Evolutionary conservation across 2,329 filamentous ascomycete genomes (phyloP).

Genomic region (Epichloe scottii): DNA sequence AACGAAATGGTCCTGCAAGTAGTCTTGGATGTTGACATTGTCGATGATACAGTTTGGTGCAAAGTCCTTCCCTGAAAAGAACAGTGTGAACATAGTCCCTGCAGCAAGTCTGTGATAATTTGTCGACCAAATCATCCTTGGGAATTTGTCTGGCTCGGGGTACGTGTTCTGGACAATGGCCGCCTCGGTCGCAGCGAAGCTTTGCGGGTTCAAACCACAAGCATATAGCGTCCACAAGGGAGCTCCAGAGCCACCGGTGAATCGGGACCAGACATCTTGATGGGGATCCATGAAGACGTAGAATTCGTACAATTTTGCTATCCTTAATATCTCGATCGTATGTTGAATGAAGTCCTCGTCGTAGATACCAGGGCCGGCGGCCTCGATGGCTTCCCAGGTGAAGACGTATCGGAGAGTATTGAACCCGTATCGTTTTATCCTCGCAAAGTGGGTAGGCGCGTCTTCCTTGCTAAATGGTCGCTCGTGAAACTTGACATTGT

Average conservation of each 20-base stretch:
- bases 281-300: constrained; percentile 98
- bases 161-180: constrained; percentile 93
- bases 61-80: constrained; percentile 84
- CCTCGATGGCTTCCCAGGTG: constrained; percentile 98
- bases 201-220: constrained; percentile 75
- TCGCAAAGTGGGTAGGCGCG: constrained; percentile 73
- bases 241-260: constrained; percentile 86
- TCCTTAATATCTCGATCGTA: constrained; percentile 71
- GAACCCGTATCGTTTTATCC: constrained; percentile 81
- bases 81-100: constrained; percentile 86
- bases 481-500: constrained; percentile 78
- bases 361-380: constrained; percentile 78
- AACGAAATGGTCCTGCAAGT: constrained; percentile 77
- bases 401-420: constrained; percentile 96
- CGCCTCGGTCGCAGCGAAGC: constrained; percentile 76
- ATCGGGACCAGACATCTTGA: constrained; percentile 96
- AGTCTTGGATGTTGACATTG: constrained; percentile 92
- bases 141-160: constrained; percentile 70
- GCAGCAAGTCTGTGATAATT: constrained; percentile 84
- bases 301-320: constrained; percentile 83
- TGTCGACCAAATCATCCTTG: constrained; percentile 99
- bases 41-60: constrained; percentile 93
- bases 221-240: constrained; percentile 98
- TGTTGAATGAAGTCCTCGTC: constrained; percentile 90
- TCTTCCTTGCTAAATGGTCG: constrained; percentile 76